Conservation (phyloP, 2,329 filamentous ascomycete genomes). For the Ophiostoma tasmaniense region DNA sequence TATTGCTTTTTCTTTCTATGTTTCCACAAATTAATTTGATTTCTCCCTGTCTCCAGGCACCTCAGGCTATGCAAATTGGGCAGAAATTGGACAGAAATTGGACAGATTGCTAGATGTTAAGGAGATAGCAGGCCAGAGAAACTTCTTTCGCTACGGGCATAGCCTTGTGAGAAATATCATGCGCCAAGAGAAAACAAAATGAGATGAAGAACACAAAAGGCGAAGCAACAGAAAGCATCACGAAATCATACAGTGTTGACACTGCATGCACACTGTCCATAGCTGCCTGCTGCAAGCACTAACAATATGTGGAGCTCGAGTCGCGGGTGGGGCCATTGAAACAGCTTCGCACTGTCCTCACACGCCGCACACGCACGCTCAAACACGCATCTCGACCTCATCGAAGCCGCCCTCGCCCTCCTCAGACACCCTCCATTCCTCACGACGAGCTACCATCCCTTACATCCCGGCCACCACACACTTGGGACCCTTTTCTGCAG, state of each 20-base stretch:
- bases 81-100: neutral
- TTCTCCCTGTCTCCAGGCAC: neutral
- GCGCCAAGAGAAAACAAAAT: neutral
- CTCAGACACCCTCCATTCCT: constrained; percentile 1
- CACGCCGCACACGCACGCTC: neutral
- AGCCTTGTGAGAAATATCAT: neutral
- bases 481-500: neutral
- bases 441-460: neutral
- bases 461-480: neutral
- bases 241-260: neutral
- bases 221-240: neutral
- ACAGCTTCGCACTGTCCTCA: constrained; percentile 1
- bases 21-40: neutral
- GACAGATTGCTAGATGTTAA: no score
- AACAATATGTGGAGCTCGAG: neutral
- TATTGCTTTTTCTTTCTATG: neutral
- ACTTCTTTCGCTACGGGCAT: no score
- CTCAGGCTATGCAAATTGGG: neutral
- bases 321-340: neutral
- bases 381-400: neutral
- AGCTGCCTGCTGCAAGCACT: neutral
- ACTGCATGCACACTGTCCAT: neutral
- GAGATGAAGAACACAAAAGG: neutral
- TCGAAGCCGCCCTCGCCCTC: neutral
- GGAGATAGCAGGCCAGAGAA: no score